Base-by-base conservation (phyloP, 768 basidiomycete species). In the Tulasnella sp. region DNA sequence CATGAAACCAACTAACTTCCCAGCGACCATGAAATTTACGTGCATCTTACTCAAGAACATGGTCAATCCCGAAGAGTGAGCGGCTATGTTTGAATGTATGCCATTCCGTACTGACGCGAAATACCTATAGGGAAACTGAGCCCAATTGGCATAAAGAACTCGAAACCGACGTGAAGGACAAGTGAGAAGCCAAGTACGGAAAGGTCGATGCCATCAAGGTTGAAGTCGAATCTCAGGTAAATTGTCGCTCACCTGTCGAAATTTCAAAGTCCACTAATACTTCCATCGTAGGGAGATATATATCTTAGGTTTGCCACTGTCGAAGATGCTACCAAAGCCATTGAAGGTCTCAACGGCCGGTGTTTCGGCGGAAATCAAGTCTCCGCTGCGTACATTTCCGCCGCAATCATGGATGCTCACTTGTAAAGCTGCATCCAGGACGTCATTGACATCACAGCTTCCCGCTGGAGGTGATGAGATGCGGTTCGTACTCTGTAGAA, bases 11-110 rank as follows among this genome's bases (percentile, higher is more conserved):
- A 59, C 69, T 19, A 90, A 87, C 76, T 90, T 96, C 75, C 88
- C 92, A 41, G 88, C 90, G 78, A 83, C 88, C 0, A 91, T 93
- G 88, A 89, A 92, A 78, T 95, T 95, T n/a, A 87, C 88, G 67
- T 96, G 88, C 63, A 88, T 98, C 41, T 81, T 98, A 37, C 80
- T 98, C 77, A 93, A 89, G 81, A 95, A 99, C 77, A 96, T 98
- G 92, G 98, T 99, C 79, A 85, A 92, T 78, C 93, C 96, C n/a
- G 95, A 93, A 81, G 92, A 97, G 94, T 96, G 78, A 67, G 91
- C 81, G 37, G 39, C 74, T 72, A 35, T n/a, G n/a, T n/a, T n/a
- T 39, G 69, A 34, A 42, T 62, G 29, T 29, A 32, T 65, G 62
- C 66, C 34, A 47, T 34, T 67, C 29, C 22, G 75, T 72, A 35